Percentiles rank a stretch among this genome's conserved stretches.
Evolutionary conservation across 805 yeast species (phyloP).

Genomic region (Cyberlindnera maclurae): DNA sequence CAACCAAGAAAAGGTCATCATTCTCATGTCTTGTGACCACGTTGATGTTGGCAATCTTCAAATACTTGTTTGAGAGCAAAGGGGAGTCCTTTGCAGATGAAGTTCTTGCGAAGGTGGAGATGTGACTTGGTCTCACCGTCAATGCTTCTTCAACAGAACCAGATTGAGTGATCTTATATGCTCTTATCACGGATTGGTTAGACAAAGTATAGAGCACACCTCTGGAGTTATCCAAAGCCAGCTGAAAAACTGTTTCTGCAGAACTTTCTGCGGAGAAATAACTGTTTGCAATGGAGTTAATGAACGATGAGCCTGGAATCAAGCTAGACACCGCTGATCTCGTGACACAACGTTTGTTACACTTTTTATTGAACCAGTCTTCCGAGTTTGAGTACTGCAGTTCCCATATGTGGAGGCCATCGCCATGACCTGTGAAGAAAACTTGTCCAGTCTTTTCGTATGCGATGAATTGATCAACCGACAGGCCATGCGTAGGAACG

Average conservation of each 20-base stretch:
- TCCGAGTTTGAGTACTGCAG: conserved; percentile 75
- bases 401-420: conserved; percentile 81
- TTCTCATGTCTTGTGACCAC: conserved; percentile 61
- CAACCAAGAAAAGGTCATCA: conserved; percentile 62
- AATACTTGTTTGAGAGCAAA: conserved; percentile 44
- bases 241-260: conserved; percentile 55
- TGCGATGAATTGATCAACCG: conserved; percentile 54
- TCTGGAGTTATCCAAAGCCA: conserved; percentile 72
- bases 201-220: conserved; percentile 76
- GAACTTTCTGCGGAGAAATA: conserved; percentile 19
- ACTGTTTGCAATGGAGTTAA: conserved; percentile 30
- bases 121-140: conserved; percentile 29
- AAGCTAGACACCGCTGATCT: conserved; percentile 50
- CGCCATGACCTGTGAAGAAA: conserved; percentile 75
- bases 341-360: conserved; percentile 79
- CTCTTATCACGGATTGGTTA: conserved; percentile 72
- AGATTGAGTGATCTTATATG: conserved; percentile 50
- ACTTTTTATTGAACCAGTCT: conserved; percentile 79
- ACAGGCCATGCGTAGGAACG: conserved; percentile 72
- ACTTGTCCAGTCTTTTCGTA: conserved; percentile 67
- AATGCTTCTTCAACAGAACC: conserved; percentile 36
- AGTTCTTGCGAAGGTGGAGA: conserved; percentile 33
- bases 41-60: conserved; percentile 56
- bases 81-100: conserved; percentile 45
- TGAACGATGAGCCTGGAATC: conserved; percentile 33